Evolutionary conservation across 129 eudicot genomes (phyloP), one percentile per base, ranked within the genome.

Genomic region (Dittrichia graveolens): DNA sequence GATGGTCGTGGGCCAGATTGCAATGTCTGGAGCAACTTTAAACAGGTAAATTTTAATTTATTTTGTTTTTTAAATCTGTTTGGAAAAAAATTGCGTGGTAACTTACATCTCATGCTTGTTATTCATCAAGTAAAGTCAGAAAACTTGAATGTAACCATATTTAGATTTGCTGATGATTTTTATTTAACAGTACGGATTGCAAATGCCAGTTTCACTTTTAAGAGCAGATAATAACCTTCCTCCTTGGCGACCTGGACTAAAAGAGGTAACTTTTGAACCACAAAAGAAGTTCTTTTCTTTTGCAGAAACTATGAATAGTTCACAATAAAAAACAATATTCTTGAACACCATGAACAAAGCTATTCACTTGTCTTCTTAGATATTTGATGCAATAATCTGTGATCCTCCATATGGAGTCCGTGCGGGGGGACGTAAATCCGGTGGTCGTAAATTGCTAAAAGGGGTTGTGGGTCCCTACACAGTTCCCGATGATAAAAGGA

Each of bases 171-270:
- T 15, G 19, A 11, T 67, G 62, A 58, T 57, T 69, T 69, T 38
- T 61, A 11, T 34, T 77, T 11, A 39, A 68, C 88, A 94, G 97
- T 94, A 94, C 50, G 96, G 99, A 62, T 78, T 94, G 79, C 96
- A 85, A 34, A 81, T 81, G 87, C 97, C 99, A 7, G 52, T 94
- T 65, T 78, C 93, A 44, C 73, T 94, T 14, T 70, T 94, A 71
- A 82, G 97, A 84, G 99, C 99, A 62, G 99, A 94, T 75, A 94
- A 90, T 80, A 94, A 94, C 75, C 99, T 94, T 81, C 99, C 99
- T 76, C 99, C 97, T 24, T 94, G 99, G 96, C 99, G 94, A 43
- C 52, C 96, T 16, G 96, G 91, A 39, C 76, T 94, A 66, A 77
- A 81, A 77, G 99, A 94, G 96, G 97, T 94, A 82, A 67, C 16